A percentile compares a stretch with the other conserved stretches of the same genome.
phyloP scores from a whole-genome alignment of 2,329 filamentous ascomycete genomes.

The Claviceps lovelessii region DNA sequence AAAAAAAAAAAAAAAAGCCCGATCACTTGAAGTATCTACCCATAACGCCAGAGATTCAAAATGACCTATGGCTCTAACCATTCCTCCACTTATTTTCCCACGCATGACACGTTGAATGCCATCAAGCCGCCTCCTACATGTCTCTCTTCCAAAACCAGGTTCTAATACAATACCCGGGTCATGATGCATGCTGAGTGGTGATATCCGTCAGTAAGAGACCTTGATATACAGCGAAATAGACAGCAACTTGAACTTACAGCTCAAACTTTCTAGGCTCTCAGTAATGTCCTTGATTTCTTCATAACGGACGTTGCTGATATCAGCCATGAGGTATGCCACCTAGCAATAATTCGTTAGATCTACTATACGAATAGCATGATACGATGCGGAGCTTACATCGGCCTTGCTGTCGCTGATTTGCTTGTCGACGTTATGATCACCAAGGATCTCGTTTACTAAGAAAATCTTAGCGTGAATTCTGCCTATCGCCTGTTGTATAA shows the following conservation, averaged over 20 bases:
- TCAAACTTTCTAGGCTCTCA: slow-evolving; percentile 65
- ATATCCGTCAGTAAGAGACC: neutral
- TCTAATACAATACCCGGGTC: slow-evolving; percentile 33
- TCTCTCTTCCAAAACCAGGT: neutral
- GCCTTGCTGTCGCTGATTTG: slow-evolving; percentile 94
- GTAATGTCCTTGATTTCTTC: slow-evolving; percentile 76
- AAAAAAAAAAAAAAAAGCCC: neutral
- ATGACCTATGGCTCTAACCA: neutral
- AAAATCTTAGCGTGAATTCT: neutral
- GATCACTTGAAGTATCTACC: neutral
- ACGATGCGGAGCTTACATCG: slow-evolving; percentile 41
- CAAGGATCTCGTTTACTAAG: slow-evolving; percentile 81
- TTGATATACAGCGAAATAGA: neutral
- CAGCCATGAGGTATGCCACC: slow-evolving; percentile 93
- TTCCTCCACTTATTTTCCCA: neutral
- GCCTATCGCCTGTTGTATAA: neutral
- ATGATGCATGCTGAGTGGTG: slow-evolving; percentile 24
- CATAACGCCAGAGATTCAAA: neutral
- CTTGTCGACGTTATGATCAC: slow-evolving; percentile 95
- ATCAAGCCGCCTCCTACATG: neutral
- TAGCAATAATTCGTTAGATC: slow-evolving; percentile 14
- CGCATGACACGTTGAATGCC: slow-evolving; percentile 2
- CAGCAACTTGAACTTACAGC: slow-evolving; percentile 42
- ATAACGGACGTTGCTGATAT: slow-evolving; percentile 75
- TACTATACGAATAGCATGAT: neutral